Percentiles rank a stretch among this genome's conserved stretches.
Conservation (phyloP, 352 stramenopile species). For the Phytopythium kandeliae region DNA sequence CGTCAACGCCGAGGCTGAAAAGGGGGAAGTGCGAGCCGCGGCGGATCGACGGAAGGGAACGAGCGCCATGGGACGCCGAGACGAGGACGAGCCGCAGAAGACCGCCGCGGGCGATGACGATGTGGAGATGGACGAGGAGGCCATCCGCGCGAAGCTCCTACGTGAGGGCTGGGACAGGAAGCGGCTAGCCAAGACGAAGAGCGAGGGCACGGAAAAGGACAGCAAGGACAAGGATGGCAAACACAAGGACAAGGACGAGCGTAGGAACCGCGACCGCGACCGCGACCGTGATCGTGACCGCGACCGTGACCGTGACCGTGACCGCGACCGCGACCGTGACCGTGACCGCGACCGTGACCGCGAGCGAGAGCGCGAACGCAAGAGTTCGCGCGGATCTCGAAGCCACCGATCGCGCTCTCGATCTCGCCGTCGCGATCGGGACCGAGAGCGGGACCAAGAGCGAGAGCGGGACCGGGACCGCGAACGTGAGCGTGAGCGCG, state of each 20-base stretch:
- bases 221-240: constrained; percentile 14
- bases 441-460: not conserved
- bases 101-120: constrained; percentile 6
- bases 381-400: constrained; percentile 11
- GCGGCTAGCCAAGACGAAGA: constrained; percentile 14
- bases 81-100: constrained; percentile 7
- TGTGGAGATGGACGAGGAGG: constrained; percentile 46
- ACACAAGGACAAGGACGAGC: constrained; percentile 12
- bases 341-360: no score
- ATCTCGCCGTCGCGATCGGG: constrained; percentile 11
- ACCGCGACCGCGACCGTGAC: no score
- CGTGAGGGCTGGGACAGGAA: constrained; percentile 69
- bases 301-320: no score
- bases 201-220: constrained; percentile 12
- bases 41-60: not conserved
- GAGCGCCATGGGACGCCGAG: not conserved
- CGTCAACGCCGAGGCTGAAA: no score
- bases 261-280: no score
- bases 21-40: not conserved
- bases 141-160: constrained; percentile 67
- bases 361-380: constrained; percentile 12
- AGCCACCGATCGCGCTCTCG: constrained; percentile 18
- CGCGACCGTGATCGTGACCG: no score
- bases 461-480: constrained; percentile 6
- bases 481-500: constrained; percentile 10